phyloP scores from a whole-genome alignment of 129 eudicot genomes.

The Kitagawia praeruptora region DNA sequence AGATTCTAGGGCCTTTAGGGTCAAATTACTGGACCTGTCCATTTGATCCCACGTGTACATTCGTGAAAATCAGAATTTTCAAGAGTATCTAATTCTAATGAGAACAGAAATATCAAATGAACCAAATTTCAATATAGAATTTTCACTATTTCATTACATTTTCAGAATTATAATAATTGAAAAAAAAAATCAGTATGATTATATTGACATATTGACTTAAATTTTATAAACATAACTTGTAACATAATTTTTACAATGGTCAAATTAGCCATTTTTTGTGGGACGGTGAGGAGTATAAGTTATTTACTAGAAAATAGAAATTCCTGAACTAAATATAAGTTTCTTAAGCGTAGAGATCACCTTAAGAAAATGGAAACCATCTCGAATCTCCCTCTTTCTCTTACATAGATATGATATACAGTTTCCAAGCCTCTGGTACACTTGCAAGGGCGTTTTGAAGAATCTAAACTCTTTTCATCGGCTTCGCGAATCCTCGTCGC shows the following conservation, averaged over 20 bases:
- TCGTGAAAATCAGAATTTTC: neutral
- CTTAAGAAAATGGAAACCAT: constrained; percentile 77
- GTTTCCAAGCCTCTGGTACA: constrained; percentile 66
- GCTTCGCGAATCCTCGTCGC: constrained; percentile 73
- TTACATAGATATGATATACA: constrained; percentile 61
- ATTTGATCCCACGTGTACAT: neutral
- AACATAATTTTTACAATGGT: neutral
- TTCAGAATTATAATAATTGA: neutral
- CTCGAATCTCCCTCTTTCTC: constrained; percentile 91
- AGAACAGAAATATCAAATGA: neutral
- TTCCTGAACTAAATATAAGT: neutral
- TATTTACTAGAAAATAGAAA: neutral
- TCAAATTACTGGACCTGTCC: constrained; percentile 63
- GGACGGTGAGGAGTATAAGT: neutral
- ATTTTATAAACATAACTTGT: neutral
- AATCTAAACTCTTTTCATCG: constrained; percentile 41
- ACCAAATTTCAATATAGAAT: neutral
- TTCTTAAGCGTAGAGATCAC: constrained; percentile 21
- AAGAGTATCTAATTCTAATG: neutral
- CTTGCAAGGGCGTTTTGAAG: constrained; percentile 81
- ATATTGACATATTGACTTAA: neutral
- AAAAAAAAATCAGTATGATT: neutral
- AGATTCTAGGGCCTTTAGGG: constrained; percentile 58
- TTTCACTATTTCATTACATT: neutral
- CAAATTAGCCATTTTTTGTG: neutral